Evolutionary conservation across 1,139 yeast genomes (phyloP).

Genomic region (Taiozyma sp.): DNA sequence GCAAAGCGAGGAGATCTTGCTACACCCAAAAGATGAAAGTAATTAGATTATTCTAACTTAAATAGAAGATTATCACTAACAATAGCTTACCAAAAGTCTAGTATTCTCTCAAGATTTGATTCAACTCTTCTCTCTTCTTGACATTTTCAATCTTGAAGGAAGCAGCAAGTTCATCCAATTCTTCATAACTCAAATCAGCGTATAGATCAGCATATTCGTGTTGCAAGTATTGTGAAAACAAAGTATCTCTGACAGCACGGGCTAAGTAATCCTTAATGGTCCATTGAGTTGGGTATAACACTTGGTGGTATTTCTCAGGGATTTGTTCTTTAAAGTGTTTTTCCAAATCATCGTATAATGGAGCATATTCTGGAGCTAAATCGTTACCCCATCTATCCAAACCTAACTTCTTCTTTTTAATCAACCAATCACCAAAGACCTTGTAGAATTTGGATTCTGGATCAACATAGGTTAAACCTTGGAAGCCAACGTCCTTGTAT

Average conservation of each 20-base stretch:
- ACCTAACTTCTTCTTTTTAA: slow-evolving; percentile 17
- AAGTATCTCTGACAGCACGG: slow-evolving; percentile 15
- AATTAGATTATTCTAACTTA: too few relatives aligned
- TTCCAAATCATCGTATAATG: slow-evolving; percentile 11
- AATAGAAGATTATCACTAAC: neutral
- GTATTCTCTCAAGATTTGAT: slow-evolving; percentile 16
- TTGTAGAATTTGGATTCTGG: slow-evolving; percentile 19
- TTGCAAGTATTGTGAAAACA: slow-evolving; percentile 18
- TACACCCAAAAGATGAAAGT: too few relatives aligned
- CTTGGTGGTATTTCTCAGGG: slow-evolving; percentile 18
- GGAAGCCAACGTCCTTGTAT: slow-evolving; percentile 21
- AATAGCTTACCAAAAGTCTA: neutral
- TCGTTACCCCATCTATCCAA: slow-evolving; percentile 22
- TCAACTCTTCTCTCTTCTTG: slow-evolving; percentile 17
- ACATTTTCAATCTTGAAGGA: slow-evolving; percentile 19
- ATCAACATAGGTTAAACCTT: slow-evolving; percentile 18
- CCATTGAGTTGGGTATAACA: slow-evolving; percentile 16
- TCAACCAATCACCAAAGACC: slow-evolving; percentile 14
- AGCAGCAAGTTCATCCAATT: slow-evolving; percentile 19
- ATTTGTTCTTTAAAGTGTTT: slow-evolving; percentile 13
- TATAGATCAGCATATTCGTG: slow-evolving; percentile 19
- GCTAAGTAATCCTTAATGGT: slow-evolving; percentile 9
- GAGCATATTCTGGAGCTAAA: slow-evolving; percentile 13
- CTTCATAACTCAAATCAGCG: slow-evolving; percentile 14
- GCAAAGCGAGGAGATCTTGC: too few relatives aligned